phyloP scores from a whole-genome alignment of 2,329 filamentous ascomycete genomes.

The Epichloe scottii region DNA sequence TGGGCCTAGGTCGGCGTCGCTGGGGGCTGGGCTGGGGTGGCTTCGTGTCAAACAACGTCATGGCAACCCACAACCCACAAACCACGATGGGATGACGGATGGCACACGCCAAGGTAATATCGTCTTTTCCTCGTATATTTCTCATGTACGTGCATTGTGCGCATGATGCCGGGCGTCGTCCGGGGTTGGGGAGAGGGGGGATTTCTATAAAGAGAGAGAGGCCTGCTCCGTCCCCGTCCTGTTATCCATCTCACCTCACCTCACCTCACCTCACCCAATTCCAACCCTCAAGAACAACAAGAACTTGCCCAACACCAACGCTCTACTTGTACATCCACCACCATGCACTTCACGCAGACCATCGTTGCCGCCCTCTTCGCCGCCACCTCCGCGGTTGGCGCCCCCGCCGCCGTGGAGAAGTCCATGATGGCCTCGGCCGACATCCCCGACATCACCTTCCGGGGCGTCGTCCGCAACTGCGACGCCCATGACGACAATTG shows the following conservation, averaged over 20 bases:
- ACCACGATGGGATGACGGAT: too few relatives aligned
- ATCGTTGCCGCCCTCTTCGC: conserved; percentile 23
- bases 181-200: too few relatives aligned
- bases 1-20: too few relatives aligned
- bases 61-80: too few relatives aligned
- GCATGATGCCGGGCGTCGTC: too few relatives aligned
- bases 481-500: conserved; percentile 25
- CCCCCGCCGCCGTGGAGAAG: conserved; percentile 19
- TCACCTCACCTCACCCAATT: neutral
- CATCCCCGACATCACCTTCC: conserved; percentile 29
- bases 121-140: too few relatives aligned
- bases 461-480: conserved; percentile 28
- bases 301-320: neutral
- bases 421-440: conserved; percentile 27
- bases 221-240: too few relatives aligned
- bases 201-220: too few relatives aligned
- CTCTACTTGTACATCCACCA: conserved; percentile 8
- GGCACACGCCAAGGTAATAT: too few relatives aligned
- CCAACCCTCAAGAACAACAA: neutral
- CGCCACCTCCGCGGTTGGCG: conserved; percentile 23
- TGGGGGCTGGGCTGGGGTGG: too few relatives aligned
- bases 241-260: neutral
- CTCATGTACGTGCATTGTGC: too few relatives aligned
- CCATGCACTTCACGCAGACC: conserved; percentile 31
- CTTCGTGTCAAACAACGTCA: too few relatives aligned